These are phyloP conservation scores for Alternaria sp. DNA, from an alignment of 2,329 filamentous ascomycete genomes.

Conservation along the genomic window DNA sequence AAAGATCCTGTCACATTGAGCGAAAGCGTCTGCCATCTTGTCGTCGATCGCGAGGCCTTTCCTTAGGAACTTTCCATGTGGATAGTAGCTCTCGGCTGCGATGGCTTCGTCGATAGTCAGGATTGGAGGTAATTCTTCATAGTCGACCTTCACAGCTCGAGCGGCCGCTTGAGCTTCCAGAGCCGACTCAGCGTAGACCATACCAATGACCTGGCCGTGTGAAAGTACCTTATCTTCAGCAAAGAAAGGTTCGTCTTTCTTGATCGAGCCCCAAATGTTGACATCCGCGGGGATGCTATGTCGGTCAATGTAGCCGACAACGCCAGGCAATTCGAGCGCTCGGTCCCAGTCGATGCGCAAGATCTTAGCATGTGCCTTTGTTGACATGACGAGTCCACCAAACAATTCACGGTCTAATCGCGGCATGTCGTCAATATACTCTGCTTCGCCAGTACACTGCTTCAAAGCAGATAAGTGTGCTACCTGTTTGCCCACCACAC, in stretches of 20 bases:
- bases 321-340: conserved; percentile 85
- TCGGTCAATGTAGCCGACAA: conserved; percentile 84
- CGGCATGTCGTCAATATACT: conserved; percentile 95
- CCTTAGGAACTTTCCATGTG: conserved; percentile 80
- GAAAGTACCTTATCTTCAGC: conserved; percentile 87
- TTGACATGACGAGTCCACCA: conserved; percentile 85
- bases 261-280: conserved; percentile 91
- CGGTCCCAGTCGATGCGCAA: conserved; percentile 77
- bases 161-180: conserved; percentile 80
- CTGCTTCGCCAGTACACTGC: conserved; percentile 90
- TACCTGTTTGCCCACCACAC: conserved; percentile 82
- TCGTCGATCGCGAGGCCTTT: conserved; percentile 66
- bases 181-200: conserved; percentile 82
- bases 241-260: conserved; percentile 85
- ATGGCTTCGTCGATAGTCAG: conserved; percentile 96
- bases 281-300: conserved; percentile 79
- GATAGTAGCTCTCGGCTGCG: conserved; percentile 83
- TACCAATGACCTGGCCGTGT: conserved; percentile 88
- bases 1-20: conserved; percentile 80
- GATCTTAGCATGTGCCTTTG: conserved; percentile 86
- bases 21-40: conserved; percentile 76
- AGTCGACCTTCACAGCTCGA: conserved; percentile 83
- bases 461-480: conserved; percentile 90
- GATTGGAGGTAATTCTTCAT: conserved; percentile 86
- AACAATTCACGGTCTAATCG: conserved; percentile 84